Base-by-base conservation (phyloP, 2,329 filamentous ascomycete species). In the Penicillium sp. region DNA sequence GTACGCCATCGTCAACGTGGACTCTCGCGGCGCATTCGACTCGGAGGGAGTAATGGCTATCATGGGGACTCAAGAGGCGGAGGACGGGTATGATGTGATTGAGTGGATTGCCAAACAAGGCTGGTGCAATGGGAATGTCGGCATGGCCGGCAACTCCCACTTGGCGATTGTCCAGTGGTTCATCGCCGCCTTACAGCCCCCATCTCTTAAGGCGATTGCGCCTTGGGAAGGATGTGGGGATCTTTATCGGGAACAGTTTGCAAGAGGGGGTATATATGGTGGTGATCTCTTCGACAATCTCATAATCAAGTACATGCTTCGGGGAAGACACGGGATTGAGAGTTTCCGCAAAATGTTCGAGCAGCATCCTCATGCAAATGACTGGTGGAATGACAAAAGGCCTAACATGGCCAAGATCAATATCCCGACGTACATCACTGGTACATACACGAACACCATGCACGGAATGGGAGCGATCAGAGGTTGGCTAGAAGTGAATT, bases 201-300 rank as follows among this genome's bases (percentile, higher is more conserved):
- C 78, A 14, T 51, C 48, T 21, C 13, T 51, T 10, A 51, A 51
- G 41, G 48, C 48, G 3, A 51, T 51, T 51, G 78, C 77, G 0
- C 81, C 70, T 45, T 79, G 78, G 78, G 80, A 83, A 62, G 79
- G 77, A 11, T 75, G 68, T 39, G 73, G 73, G 0, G 80, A 82
- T 58, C 61, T 81, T 3, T 82, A 79, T 57, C 74, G 79, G 2
- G 79, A 82, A 59, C 73, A 77, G 26, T 77, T 80, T 58, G 71
- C 69, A 35, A 73, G 79, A 5, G 79, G 80, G 14, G 78, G 79
- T 1, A 60, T 62, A 39, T 68, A 61, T 55, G 70, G 67, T 27
- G 76, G 75, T 68, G 52, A 76, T 75, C 53, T 61, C 6, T 79
- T 78, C 52, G 76, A 79, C 49, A 14, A 41, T 27, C 68, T 78